Evolutionary conservation across 768 basidiomycete genomes (phyloP), one percentile per base, ranked within the genome.

Genomic region (Leccinum rimulosum): DNA sequence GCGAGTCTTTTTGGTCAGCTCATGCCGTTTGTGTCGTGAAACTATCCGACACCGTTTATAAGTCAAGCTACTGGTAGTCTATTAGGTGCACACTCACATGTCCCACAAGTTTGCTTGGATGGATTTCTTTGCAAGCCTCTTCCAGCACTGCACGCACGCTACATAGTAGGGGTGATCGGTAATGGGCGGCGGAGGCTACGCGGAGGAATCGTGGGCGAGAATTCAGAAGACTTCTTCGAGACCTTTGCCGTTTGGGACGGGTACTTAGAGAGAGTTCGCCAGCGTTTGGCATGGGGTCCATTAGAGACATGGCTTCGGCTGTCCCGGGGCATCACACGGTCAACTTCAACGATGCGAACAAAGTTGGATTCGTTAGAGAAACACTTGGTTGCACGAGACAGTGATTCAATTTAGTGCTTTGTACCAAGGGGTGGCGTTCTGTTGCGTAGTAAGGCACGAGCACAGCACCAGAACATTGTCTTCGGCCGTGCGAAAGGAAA

Each of bases 131-230:
- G 71, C 81, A 80, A 10, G 93, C 87, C 50, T 84, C 85, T 59
- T 86, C 83, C 50, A 97, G 75, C 77, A 98, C 83, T 61, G 79
- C 76, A 6, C 78, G 73, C 31, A 95, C 82, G 40, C 83, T 82
- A 25, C 88, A n/a, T n/a, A n/a, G n/a, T n/a, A n/a, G n/a, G n/a
- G 17, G 91, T 88, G 74, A 98, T 97, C 95, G 68, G 91, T 84
- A 0, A 91, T 84, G 4, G 86, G 78, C 0, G 83, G 82, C 3
- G 81, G 77, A 10, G 75, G 61, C 12, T 61, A 63, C 22, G 66
- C 68, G 5, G 74, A 73, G 7, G 72, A 66, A 48, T 67, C 65
- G 45, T 60, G 65, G 3, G 72, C 56, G 52, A 93, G 82, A 12
- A 93, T 73, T 2, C 75, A 66, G 30, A 91, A 69, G 52, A 95